Conservation (phyloP, 495 filamentous ascomycete genomes). For the Filosporella fistucella region DNA sequence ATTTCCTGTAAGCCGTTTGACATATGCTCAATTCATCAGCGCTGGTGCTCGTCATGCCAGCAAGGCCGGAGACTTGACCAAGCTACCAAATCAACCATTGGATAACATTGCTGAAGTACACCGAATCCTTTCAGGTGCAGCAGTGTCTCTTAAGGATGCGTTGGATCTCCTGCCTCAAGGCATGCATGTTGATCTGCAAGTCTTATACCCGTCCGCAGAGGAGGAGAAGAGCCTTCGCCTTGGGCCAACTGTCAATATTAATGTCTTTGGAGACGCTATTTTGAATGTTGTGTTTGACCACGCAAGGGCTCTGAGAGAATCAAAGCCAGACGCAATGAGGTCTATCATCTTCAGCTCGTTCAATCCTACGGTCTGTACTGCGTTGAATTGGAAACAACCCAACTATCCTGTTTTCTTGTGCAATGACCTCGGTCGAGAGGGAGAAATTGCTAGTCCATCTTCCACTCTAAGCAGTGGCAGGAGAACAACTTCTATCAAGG, state of each 20-base stretch:
- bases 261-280: slow-evolving; percentile 78
- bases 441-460: slow-evolving; percentile 15
- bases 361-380: slow-evolving; percentile 83
- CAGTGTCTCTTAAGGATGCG: slow-evolving; percentile 69
- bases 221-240: slow-evolving; percentile 67
- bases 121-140: slow-evolving; percentile 65
- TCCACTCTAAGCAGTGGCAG: slow-evolving; percentile 60
- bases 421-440: slow-evolving; percentile 73
- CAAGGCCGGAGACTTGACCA: slow-evolving; percentile 31
- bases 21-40: slow-evolving; percentile 64
- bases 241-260: slow-evolving; percentile 75
- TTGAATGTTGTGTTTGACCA: slow-evolving; percentile 87
- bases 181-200: slow-evolving; percentile 82
- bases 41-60: slow-evolving; percentile 52
- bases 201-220: slow-evolving; percentile 70
- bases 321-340: slow-evolving; percentile 62
- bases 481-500: slow-evolving; percentile 80
- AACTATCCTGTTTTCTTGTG: slow-evolving; percentile 96
- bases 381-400: slow-evolving; percentile 97
- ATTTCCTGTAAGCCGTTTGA: slow-evolving; percentile 72
- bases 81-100: slow-evolving; percentile 39
- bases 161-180: slow-evolving; percentile 65
- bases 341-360: slow-evolving; percentile 91
- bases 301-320: slow-evolving; percentile 68
- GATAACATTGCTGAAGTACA: slow-evolving; percentile 63